Percentiles rank a stretch among this genome's conserved stretches.
phyloP scores from a whole-genome alignment of 2,329 filamentous ascomycete species.

The Phialophora macrospora region DNA sequence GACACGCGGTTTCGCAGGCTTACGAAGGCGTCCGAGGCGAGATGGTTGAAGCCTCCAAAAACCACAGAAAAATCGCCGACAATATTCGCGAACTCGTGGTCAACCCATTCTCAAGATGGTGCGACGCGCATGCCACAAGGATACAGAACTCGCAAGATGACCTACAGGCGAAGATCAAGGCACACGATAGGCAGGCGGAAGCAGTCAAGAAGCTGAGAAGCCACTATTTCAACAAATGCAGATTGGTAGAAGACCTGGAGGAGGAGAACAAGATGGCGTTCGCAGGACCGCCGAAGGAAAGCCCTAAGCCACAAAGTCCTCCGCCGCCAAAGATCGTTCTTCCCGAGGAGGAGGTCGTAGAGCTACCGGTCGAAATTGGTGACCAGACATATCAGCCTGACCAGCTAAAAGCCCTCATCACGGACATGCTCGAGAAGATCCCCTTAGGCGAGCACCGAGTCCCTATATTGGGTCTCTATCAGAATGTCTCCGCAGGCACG shows the following conservation, averaged over 20 bases:
- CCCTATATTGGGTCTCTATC: constrained; percentile 90
- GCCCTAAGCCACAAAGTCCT: constrained; percentile 62
- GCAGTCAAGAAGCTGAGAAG: constrained; percentile 89
- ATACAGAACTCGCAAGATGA: constrained; percentile 95
- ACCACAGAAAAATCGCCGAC: constrained; percentile 92
- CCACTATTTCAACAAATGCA: constrained; percentile 98
- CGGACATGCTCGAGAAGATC: constrained; percentile 84
- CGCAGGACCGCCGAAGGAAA: constrained; percentile 74
- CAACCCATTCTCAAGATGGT: constrained; percentile 92
- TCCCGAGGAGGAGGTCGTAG: constrained; percentile 69
- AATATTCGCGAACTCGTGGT: constrained; percentile 96
- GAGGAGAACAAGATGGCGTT: constrained; percentile 99
- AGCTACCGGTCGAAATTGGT: constrained; percentile 84
- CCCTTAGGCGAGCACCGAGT: constrained; percentile 91
- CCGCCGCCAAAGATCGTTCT: constrained; percentile 79
- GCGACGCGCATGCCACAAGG: constrained; percentile 88
- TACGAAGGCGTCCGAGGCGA: constrained; percentile 91
- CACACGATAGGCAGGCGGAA: constrained; percentile 90
- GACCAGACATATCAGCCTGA: constrained; percentile 85
- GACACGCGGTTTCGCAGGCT: constrained; percentile 60
- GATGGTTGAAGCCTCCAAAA: constrained; percentile 88
- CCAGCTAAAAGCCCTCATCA: constrained; percentile 86
- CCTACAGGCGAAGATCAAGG: constrained; percentile 85
- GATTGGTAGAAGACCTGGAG: constrained; percentile 91
- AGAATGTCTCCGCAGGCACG: constrained; percentile 86